phyloP scores from a whole-genome alignment of 352 stramenopile species.

The Phytophthora palmivora region DNA sequence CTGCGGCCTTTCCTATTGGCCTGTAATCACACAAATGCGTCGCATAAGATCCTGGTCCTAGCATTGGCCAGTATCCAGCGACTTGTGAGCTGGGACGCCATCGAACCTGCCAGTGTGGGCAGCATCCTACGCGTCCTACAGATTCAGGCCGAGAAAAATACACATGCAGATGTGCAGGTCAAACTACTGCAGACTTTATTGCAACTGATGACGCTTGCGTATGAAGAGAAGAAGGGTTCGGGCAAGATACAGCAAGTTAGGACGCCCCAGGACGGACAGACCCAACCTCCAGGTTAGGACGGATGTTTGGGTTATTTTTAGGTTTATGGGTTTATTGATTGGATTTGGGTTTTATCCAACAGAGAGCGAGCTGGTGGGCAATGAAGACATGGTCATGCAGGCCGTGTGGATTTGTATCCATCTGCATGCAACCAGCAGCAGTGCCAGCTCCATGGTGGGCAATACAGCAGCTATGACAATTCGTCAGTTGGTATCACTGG shows the following conservation, averaged over 20 bases:
- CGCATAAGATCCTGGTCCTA: slow-evolving; percentile 93
- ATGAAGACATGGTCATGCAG: slow-evolving; percentile 88
- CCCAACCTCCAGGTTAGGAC: slow-evolving; percentile 12
- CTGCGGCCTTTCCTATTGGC: slow-evolving; percentile 97
- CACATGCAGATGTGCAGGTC: slow-evolving; percentile 83
- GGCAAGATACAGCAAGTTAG: slow-evolving; percentile 11
- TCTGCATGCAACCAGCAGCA: slow-evolving; percentile 74
- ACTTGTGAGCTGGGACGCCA: slow-evolving; percentile 95
- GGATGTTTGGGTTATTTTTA: background rate
- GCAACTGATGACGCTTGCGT: slow-evolving; percentile 86
- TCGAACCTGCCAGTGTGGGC: slow-evolving; percentile 93
- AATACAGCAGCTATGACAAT: slow-evolving; percentile 91
- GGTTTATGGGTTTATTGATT: slow-evolving; percentile 10
- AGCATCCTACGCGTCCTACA: slow-evolving; percentile 96
- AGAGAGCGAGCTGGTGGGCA: slow-evolving; percentile 70
- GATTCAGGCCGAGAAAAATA: slow-evolving; percentile 94
- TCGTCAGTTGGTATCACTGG: slow-evolving; percentile 86
- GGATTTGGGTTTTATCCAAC: slow-evolving; percentile 15
- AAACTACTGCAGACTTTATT: slow-evolving; percentile 91
- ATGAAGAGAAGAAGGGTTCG: slow-evolving; percentile 57
- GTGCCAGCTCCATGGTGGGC: slow-evolving; percentile 79
- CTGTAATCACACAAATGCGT: slow-evolving; percentile 97
- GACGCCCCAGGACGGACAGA: slow-evolving; percentile 11
- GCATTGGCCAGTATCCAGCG: slow-evolving; percentile 95
- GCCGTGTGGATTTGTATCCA: slow-evolving; percentile 91